Conservation (phyloP, 2,329 filamentous ascomycete species). For the Bertia moriformis region DNA sequence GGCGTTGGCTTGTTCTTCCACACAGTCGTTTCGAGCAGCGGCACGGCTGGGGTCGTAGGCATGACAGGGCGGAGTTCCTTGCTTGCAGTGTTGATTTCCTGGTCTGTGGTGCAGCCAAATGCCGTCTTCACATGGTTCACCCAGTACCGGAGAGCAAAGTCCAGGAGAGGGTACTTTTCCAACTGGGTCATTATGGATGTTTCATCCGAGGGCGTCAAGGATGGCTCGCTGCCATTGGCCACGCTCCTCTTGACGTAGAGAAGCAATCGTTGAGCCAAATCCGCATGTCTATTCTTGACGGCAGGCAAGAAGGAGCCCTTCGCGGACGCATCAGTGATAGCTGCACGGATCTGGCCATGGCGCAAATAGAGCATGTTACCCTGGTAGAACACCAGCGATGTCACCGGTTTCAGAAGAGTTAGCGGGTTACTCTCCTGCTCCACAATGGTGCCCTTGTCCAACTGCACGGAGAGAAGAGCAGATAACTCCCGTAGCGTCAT, state of each 20-base stretch:
- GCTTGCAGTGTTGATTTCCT: conserved; percentile 2
- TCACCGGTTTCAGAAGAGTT: conserved; percentile 12
- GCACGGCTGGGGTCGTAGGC: conserved; percentile 3
- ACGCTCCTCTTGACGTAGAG: conserved; percentile 15
- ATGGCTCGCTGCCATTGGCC: conserved; percentile 14
- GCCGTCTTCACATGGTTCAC: conserved; percentile 4
- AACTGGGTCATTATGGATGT: conserved; percentile 9
- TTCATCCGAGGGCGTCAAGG: conserved; percentile 12
- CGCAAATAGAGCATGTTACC: conserved; percentile 18
- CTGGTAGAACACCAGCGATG: conserved; percentile 15
- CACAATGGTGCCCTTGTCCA: conserved; percentile 13
- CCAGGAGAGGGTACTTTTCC: conserved; percentile 6
- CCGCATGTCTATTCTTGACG: conserved; percentile 16
- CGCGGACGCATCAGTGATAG: conserved; percentile 13
- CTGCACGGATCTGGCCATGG: conserved; percentile 15
- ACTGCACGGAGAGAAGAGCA: conserved; percentile 12
- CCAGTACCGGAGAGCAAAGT: conserved; percentile 9
- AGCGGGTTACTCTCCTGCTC: conserved; percentile 12
- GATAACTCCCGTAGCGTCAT: conserved; percentile 15
- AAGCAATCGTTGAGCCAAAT: conserved; percentile 15
- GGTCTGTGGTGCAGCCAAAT: conserved; percentile 3
- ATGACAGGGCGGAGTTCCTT: conserved; percentile 5
- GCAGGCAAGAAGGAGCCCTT: conserved; percentile 14
- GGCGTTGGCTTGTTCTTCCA: conserved; percentile 14
- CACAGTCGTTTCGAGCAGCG: conserved; percentile 5